Evolutionary conservation across 1,284 basidiomycete genomes (phyloP), one percentile per base, ranked within the genome.

Genomic region (Exobasidium cylindrosporum): DNA sequence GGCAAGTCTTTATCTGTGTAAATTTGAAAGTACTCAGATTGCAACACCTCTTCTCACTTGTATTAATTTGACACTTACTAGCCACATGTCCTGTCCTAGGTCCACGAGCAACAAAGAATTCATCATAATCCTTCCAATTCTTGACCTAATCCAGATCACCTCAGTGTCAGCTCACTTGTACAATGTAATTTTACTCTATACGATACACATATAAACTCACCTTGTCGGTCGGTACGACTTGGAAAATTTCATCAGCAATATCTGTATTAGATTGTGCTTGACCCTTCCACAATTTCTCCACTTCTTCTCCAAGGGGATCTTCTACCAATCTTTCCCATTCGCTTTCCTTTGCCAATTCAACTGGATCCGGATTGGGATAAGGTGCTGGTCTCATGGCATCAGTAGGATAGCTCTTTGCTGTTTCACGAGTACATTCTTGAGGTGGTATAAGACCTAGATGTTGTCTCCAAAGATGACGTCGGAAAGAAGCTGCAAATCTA

Each of bases 181-280:
- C n/a, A n/a, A n/a, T n/a, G n/a, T n/a, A n/a, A n/a, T n/a, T n/a
- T n/a, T n/a, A n/a, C n/a, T n/a, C n/a, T n/a, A n/a, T n/a, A n/a
- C n/a, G n/a, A n/a, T n/a, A n/a, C n/a, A n/a, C 35, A 40, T 17
- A 10, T 40, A 7, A 7, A 40, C 35, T 40, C 35, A 40, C 35
- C 29, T 88, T 81, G 79, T 94, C 89, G 24, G 87, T 88, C 0
- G 93, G 92, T 5, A 93, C 86, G 56, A 88, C 86, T 45, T 86
- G 84, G 84, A 93, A 93, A 1, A 94, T 80, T 77, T 92, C 89
- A 2, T 87, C 86, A 73, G 89, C 93, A 61, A 90, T 84, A 72
- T 88, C 87, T 55, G 91, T 84, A 80, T 96, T 95, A 79, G 81
- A 85, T 65, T 84, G 83, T 17, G 90, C 93, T 0, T 90, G 93